phyloP scores from a whole-genome alignment of 176 grass and related monocot genomes.

The Canna indica region DNA sequence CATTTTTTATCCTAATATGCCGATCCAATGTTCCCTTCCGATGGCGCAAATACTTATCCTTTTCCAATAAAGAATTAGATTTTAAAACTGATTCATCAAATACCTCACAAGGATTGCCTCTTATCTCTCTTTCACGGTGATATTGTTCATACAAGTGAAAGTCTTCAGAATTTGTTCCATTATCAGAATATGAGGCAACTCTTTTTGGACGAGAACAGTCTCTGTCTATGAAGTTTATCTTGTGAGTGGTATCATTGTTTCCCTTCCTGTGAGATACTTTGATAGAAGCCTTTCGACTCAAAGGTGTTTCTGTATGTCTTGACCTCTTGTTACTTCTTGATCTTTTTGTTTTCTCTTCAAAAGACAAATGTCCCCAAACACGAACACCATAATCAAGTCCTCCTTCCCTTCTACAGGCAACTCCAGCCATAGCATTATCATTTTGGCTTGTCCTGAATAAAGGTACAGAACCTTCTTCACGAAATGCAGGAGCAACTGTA shows the following conservation, averaged over 20 bases:
- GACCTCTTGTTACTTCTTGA: constrained; percentile 21
- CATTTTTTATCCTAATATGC: constrained; percentile 28
- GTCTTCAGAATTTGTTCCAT: neutral
- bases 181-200: neutral
- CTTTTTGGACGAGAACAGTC: constrained; percentile 1
- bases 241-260: neutral
- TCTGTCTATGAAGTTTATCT: neutral
- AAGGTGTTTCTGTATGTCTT: constrained; percentile 21
- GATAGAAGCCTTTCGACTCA: constrained; percentile 23
- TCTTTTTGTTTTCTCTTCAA: constrained; percentile 26
- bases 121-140: constrained; percentile 11
- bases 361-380: constrained; percentile 17
- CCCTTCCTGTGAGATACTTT: constrained; percentile 22
- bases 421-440: constrained; percentile 2
- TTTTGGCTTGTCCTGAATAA: constrained; percentile 12
- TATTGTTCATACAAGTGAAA: neutral
- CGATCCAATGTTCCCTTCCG: constrained; percentile 11
- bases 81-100: constrained; percentile 21
- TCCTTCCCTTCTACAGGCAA: constrained; percentile 26
- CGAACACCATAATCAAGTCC: constrained; percentile 7
- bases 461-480: constrained; percentile 6
- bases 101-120: constrained; percentile 20
- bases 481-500: constrained; percentile 14
- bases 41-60: constrained; percentile 5
- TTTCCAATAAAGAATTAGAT: constrained; percentile 15